Evolutionary conservation across 768 basidiomycete genomes (phyloP), one percentile per base, ranked within the genome.

Genomic region (Mycena galericulata): DNA sequence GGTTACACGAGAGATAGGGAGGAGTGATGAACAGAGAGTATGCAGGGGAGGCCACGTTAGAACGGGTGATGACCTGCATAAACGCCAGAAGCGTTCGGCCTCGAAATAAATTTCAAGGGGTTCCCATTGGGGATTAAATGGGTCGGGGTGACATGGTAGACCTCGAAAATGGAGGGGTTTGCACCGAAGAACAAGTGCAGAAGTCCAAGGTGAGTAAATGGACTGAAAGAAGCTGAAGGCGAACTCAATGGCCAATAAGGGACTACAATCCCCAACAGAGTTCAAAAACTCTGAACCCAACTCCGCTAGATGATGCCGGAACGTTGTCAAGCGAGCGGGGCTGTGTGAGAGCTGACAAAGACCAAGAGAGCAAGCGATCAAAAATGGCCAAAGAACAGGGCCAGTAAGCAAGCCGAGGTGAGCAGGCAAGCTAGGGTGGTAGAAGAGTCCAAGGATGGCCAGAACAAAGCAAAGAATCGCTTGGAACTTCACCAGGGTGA

Each of bases 211-310:
- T 22, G 45, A 55, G 54, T 20, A 40, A 55, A 36, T 12, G 22
- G 54, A 55, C 54, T 14, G 24, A 36, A 22, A 26, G 22, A 34
- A 29, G 22, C 14, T 11, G 27, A 40, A 12, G 32, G 36, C 30
- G 46, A 59, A 59, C 57, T 46, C 57, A 59, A 59, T 12, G 43
- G 14, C 22, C 4, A 22, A 50, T 5, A 47, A 47, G 41, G 57
- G 29, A 27, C 43, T 46, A 34, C 17, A 59, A 59, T 59, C n/a
- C 57, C 57, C 57, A 9, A 36, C 57, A 47, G 57, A 59, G 45
- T 43, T 59, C 57, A 59, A 59, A 18, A 57, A n/a, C 55, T 29
- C 55, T 43, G 55, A 57, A 57, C 55, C 55, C 55, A 57, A 57
- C 38, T 43, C 55, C 43, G 43, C 55, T 57, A 40, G 55, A 18